Base-by-base conservation (phyloP, 306 rosid genomes). In the Clitoria ternatea region DNA sequence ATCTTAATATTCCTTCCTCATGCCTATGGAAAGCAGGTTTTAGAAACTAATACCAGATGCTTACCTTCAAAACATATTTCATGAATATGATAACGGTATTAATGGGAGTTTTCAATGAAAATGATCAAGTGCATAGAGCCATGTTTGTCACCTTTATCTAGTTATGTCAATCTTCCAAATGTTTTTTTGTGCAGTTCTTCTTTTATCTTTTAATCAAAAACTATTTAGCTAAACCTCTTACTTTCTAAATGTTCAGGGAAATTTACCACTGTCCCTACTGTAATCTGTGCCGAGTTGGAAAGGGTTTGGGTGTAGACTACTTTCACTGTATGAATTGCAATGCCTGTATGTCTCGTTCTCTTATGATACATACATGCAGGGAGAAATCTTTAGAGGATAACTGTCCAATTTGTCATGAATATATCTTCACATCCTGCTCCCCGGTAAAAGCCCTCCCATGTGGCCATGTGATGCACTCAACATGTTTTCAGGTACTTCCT, bases 311-410 rank as follows among this genome's bases (percentile, higher is more conserved):
- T 36, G 83, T 85, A 10, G 97, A 89, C 82, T 94, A 84, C 85
- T 91, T 82, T 82, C 99, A 94, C 70, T 94, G 99, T 77, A 94
- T 94, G 99, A 87, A 78, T 55, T 94, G 99, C 90, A 94, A 94
- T 78, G 99, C 99, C 26, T 94, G 99, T 62, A 87, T 94, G 97
- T 37, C 96, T 17, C 87, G 88, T 35, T 75, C 85, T 43, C 95
- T 94, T 23, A 55, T 86, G 36, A 80, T 59, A 26, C 99, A 91
- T 72, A 65, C 75, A 50, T 94, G 97, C 85, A 85, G 96, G 73
- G 99, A 91, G 75, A 94, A 91, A 83, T 70, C 81, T 61, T 84
- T 94, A 22, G 92, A 89, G 86, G 92, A 84, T 48, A 91, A 94
- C 72, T 94, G 99, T 65, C 97, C 97, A 18, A 91, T 94, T 66